Percentiles rank a stretch among this genome's conserved stretches.
phyloP scores from a whole-genome alignment of 345 rosid species.

The Clarkia xantiana region DNA sequence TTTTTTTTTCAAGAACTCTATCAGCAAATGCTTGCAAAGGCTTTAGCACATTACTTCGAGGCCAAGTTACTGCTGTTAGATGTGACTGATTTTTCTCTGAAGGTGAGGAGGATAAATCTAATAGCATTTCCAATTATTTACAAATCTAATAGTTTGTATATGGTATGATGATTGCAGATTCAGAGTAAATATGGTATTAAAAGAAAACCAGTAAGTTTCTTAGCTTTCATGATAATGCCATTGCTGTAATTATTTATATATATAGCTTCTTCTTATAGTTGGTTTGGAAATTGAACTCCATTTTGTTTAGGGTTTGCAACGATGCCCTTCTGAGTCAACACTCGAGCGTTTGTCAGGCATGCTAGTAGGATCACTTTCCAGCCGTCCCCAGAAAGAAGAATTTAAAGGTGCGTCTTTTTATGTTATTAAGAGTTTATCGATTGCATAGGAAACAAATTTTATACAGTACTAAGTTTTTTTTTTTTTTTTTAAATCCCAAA shows the following conservation, averaged over 20 bases:
- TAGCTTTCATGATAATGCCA: not conserved
- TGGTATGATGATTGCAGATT: constrained; percentile 29
- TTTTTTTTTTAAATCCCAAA: no score
- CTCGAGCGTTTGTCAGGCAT: constrained; percentile 62
- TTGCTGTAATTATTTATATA: no score
- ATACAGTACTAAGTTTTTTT: no score
- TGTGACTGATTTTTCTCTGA: constrained; percentile 69
- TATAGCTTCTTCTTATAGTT: constrained; percentile 1
- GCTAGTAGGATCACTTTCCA: constrained; percentile 49
- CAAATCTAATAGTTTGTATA: not conserved
- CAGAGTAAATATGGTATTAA: constrained; percentile 70
- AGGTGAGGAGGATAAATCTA: constrained; percentile 22
- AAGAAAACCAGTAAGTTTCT: constrained; percentile 46
- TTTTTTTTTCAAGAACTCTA: constrained; percentile 74
- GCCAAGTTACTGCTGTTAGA: constrained; percentile 83
- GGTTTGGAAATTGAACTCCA: constrained; percentile 11
- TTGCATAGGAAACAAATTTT: no score
- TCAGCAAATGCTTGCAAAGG: constrained; percentile 96
- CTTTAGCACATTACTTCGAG: constrained; percentile 84
- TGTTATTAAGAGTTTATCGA: no score
- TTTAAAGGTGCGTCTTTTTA: constrained; percentile 29
- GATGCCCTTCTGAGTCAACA: constrained; percentile 71
- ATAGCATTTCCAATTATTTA: not conserved
- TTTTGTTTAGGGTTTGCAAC: constrained; percentile 38
- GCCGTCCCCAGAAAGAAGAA: constrained; percentile 42